phyloP scores from a whole-genome alignment of 768 basidiomycete species.

The Naganishia vaughanmartiniae region DNA sequence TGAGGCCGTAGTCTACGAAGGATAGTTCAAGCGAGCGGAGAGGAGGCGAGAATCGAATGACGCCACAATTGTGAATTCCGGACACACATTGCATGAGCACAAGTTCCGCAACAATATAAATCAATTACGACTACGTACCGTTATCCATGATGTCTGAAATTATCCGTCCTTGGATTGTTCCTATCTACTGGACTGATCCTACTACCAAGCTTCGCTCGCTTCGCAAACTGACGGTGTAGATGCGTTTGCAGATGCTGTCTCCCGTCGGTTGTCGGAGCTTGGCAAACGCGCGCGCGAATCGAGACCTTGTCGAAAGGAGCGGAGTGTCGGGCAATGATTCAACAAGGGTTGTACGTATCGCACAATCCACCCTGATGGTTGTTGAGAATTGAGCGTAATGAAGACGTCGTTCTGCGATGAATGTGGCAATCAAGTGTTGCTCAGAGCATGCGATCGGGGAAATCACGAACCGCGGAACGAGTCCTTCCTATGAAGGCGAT shows the following conservation, averaged over 20 bases:
- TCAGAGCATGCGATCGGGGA: background rate
- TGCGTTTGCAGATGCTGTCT: background rate
- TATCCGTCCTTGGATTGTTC: background rate
- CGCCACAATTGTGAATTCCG: background rate
- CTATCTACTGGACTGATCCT: background rate
- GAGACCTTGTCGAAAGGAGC: background rate
- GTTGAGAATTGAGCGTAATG: background rate
- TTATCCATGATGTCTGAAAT: background rate
- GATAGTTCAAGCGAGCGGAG: background rate
- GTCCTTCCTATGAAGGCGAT: no score
- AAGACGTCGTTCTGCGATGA: background rate
- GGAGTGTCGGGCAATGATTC: background rate
- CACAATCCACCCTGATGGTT: background rate
- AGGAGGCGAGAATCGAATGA: background rate
- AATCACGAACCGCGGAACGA: background rate
- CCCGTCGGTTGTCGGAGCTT: background rate
- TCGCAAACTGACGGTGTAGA: background rate
- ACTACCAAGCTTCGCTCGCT: background rate
- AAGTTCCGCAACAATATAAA: background rate
- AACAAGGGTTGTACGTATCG: background rate
- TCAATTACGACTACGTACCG: constrained; percentile 1
- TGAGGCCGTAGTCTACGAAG: constrained; percentile 23
- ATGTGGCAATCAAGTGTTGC: constrained; percentile 3
- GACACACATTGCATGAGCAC: background rate
- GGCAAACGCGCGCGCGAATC: background rate